Conservation (phyloP, 1,284 basidiomycete genomes). For the Cutaneotrichosporon sp. region DNA sequence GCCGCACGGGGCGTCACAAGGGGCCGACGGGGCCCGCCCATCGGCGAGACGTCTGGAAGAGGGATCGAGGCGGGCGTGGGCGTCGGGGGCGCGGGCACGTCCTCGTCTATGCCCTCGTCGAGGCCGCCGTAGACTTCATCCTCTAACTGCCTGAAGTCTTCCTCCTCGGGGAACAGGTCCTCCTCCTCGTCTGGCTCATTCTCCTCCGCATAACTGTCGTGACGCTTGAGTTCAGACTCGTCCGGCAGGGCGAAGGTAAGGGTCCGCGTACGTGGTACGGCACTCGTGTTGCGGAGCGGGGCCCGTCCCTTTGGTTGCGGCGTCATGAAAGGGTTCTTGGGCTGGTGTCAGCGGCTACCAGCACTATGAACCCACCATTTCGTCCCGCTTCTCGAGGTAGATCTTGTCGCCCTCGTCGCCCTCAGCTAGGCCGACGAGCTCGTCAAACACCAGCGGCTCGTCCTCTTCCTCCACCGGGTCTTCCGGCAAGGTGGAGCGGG, state of each 20-base stretch:
- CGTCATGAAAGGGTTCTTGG: slow-evolving; percentile 36
- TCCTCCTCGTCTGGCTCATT: too few species aligned
- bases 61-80: neutral
- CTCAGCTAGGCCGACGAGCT: slow-evolving; percentile 33
- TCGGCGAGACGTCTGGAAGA: neutral
- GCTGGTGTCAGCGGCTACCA: slow-evolving; percentile 13
- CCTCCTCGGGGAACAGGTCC: neutral
- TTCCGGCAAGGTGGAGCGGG: slow-evolving; percentile 8
- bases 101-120: slow-evolving; percentile 3
- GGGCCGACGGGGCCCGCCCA: neutral
- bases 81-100: neutral
- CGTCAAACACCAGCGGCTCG: slow-evolving; percentile 10
- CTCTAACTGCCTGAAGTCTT: neutral
- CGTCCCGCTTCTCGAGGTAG: slow-evolving; percentile 41
- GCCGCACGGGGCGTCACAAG: neutral
- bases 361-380: slow-evolving; percentile 2
- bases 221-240: neutral
- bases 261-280: slow-evolving; percentile 33
- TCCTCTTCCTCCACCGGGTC: slow-evolving; percentile 4
- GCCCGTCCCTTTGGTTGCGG: slow-evolving; percentile 34
- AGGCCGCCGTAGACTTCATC: too few species aligned
- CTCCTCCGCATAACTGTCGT: too few species aligned
- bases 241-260: slow-evolving; percentile 7
- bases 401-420: slow-evolving; percentile 48
- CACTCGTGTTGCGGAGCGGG: slow-evolving; percentile 33